Evolutionary conservation across 805 yeast species (phyloP).

Genomic region (Barnettozyma siamensis): DNA sequence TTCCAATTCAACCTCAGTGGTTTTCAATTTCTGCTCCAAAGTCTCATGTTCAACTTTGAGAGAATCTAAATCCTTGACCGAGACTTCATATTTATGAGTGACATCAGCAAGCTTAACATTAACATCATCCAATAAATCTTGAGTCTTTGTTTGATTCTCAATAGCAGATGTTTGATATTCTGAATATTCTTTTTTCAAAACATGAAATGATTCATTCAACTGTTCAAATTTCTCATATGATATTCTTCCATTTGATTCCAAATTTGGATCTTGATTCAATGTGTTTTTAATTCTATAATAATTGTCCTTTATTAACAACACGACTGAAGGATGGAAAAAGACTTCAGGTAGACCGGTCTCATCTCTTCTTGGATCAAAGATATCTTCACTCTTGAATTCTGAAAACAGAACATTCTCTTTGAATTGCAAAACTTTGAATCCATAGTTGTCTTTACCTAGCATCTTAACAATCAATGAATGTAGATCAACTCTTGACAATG

Average conservation of each 20-base stretch:
- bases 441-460: constrained; percentile 78
- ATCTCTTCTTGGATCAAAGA: constrained; percentile 52
- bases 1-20: constrained; percentile 12
- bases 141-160: constrained; percentile 26
- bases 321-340: constrained; percentile 61
- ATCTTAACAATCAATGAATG: constrained; percentile 58
- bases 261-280: constrained; percentile 63
- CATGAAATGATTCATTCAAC: constrained; percentile 25
- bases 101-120: constrained; percentile 12
- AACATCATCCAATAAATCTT: constrained; percentile 16
- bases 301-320: constrained; percentile 63
- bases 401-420: constrained; percentile 52
- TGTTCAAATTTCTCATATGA: constrained; percentile 47
- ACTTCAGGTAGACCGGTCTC: constrained; percentile 85
- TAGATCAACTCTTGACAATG: constrained; percentile 53
- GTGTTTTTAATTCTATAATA: constrained; percentile 63
- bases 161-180: constrained; percentile 27
- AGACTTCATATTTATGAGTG: constrained; percentile 4
- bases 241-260: constrained; percentile 63
- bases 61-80: constrained; percentile 16
- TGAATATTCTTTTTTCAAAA: constrained; percentile 33
- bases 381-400: constrained; percentile 46
- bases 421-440: constrained; percentile 66
- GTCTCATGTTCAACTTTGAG: constrained; percentile 16
- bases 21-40: constrained; percentile 16